Percentiles rank a stretch among this genome's conserved stretches.
These are phyloP conservation scores for Schrenkiella parvula DNA, from an alignment of 345 rosid genomes.

Conservation along the genomic window DNA sequence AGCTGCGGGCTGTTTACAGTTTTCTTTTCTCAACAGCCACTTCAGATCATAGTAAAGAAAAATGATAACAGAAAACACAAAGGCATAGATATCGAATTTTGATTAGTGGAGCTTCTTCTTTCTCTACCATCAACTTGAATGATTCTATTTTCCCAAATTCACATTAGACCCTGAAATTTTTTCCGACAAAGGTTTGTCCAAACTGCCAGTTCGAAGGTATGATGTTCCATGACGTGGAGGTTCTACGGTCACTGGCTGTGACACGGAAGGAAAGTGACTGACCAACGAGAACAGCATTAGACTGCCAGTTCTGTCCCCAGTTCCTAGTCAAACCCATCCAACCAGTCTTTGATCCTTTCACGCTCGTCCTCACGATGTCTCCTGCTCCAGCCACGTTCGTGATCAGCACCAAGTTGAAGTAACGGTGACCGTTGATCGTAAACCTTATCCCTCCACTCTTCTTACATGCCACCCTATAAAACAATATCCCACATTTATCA, in stretches of 20 bases:
- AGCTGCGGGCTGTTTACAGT: constrained; percentile 24
- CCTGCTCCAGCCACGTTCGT: constrained; percentile 79
- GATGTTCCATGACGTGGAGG: constrained; percentile 71
- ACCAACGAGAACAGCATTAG: constrained; percentile 51
- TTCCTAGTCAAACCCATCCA: constrained; percentile 61
- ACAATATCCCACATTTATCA: neutral
- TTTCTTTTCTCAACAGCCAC: constrained; percentile 18
- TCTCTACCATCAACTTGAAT: neutral
- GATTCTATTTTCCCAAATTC: neutral
- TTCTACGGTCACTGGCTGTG: constrained; percentile 59
- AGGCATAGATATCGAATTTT: neutral
- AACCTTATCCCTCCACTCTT: constrained; percentile 66
- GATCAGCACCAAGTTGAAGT: constrained; percentile 59
- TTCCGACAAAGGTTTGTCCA: constrained; percentile 73
- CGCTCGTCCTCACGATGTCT: constrained; percentile 49
- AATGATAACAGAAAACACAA: neutral
- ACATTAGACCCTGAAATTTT: constrained; percentile 57
- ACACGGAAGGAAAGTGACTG: constrained; percentile 75
- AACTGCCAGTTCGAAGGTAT: constrained; percentile 69
- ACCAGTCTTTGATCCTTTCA: constrained; percentile 53
- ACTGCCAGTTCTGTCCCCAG: constrained; percentile 81
- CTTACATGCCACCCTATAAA: constrained; percentile 48
- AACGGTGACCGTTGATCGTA: constrained; percentile 56
- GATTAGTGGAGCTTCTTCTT: neutral
- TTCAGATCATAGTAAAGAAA: neutral